These are phyloP conservation scores for Gossypium trilobum DNA, from an alignment of 441 rosid genomes.

Conservation along the genomic window DNA sequence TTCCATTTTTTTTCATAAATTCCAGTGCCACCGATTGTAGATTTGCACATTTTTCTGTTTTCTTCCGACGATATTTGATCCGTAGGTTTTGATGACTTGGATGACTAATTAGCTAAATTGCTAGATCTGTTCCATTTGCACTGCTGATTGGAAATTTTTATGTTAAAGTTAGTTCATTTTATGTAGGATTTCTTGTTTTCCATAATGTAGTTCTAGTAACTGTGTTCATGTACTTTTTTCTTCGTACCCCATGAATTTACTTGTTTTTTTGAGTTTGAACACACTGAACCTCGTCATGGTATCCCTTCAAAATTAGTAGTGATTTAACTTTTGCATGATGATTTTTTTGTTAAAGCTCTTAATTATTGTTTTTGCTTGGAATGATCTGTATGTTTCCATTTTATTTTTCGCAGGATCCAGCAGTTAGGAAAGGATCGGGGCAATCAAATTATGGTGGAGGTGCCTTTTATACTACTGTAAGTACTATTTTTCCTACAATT, in stretches of 20 bases:
- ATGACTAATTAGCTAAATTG: not conserved
- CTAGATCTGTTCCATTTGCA: slow-evolving; percentile 19
- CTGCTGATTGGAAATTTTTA: not conserved
- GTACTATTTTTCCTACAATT: slow-evolving; percentile 5
- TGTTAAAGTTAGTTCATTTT: not conserved
- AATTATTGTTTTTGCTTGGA: too few relatives aligned
- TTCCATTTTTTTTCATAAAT: not conserved
- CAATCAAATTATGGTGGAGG: too few relatives aligned
- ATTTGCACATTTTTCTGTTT: not conserved
- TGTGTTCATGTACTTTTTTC: not conserved
- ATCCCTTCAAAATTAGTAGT: too few relatives aligned
- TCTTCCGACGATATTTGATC: not conserved
- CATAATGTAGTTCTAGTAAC: slow-evolving; percentile 3
- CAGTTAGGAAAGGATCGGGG: too few relatives aligned
- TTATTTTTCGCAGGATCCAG: too few relatives aligned
- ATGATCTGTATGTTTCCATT: too few relatives aligned
- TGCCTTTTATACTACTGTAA: slow-evolving; percentile 13
- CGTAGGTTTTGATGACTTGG: not conserved
- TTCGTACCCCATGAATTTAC: not conserved
- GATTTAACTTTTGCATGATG: too few relatives aligned
- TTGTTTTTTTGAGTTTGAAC: too few relatives aligned
- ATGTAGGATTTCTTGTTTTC: not conserved
- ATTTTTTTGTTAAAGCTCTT: too few relatives aligned
- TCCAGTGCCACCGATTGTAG: not conserved
- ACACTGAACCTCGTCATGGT: too few relatives aligned